phyloP scores from a whole-genome alignment of 2,329 filamentous ascomycete genomes.

The Penicillium janthinellum region DNA sequence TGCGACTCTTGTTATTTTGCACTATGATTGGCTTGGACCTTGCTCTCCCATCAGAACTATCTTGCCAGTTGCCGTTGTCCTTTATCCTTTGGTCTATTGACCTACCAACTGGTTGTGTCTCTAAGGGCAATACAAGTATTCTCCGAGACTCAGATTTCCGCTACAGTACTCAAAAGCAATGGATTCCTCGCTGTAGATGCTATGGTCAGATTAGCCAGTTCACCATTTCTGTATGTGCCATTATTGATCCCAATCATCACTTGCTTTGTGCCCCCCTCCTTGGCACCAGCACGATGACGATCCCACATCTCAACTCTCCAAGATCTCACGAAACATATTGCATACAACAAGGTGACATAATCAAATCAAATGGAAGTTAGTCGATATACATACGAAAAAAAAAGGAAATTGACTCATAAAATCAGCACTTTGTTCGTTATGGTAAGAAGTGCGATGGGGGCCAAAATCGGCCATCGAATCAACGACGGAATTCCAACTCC shows the following conservation, averaged over 20 bases:
- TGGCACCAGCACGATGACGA: no score
- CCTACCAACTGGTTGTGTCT: not conserved
- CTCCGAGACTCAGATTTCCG: no score
- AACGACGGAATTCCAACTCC: not conserved
- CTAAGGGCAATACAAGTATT: not conserved
- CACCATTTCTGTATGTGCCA: no score
- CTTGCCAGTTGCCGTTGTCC: not conserved
- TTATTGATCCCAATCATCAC: no score
- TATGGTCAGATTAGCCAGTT: no score
- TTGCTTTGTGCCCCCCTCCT: no score
- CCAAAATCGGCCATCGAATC: not conserved
- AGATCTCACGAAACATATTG: not conserved
- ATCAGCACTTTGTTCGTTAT: not conserved
- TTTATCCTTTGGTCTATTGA: not conserved
- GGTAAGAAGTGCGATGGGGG: not conserved
- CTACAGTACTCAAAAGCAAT: no score
- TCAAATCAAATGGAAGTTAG: no score
- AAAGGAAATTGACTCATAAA: not conserved
- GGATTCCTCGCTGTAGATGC: no score
- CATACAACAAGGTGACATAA: not conserved
- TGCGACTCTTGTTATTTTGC: not conserved
- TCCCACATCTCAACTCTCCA: no score
- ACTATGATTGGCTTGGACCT: not conserved
- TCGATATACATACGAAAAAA: no score
- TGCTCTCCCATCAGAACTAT: not conserved